These are phyloP conservation scores for Tothia fuscella DNA, from an alignment of 2,329 filamentous ascomycete genomes.

Conservation along the genomic window DNA sequence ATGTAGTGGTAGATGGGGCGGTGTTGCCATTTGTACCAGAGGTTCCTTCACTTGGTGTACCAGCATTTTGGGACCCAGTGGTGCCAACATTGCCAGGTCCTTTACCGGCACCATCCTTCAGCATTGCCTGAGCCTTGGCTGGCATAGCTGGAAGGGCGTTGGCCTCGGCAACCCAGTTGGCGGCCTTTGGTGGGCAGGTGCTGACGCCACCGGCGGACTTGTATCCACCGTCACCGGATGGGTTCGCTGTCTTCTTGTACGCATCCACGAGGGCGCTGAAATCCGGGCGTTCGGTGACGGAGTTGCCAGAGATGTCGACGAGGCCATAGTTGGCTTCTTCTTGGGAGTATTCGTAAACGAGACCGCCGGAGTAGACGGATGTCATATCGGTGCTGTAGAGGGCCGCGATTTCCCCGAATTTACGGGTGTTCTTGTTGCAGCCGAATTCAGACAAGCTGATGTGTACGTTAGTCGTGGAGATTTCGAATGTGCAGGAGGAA, in stretches of 20 bases:
- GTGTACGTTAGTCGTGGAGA: not conserved
- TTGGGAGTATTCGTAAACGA: conserved; percentile 89
- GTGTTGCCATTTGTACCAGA: conserved; percentile 36
- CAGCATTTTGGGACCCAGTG: conserved; percentile 43
- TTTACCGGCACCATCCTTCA: conserved; percentile 45
- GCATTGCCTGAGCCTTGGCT: conserved; percentile 40
- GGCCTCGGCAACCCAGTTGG: conserved; percentile 42
- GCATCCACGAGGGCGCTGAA: conserved; percentile 46
- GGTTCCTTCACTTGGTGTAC: conserved; percentile 28
- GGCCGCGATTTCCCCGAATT: conserved; percentile 67
- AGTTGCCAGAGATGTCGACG: conserved; percentile 47
- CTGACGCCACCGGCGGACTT: conserved; percentile 40
- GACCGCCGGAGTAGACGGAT: conserved; percentile 80
- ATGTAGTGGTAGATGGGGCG: conserved; percentile 14
- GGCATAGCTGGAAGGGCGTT: conserved; percentile 46
- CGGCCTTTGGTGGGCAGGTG: conserved; percentile 40
- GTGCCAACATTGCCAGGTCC: conserved; percentile 42
- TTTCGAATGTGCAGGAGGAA: not conserved
- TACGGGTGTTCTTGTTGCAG: conserved; percentile 69
- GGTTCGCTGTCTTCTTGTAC: conserved; percentile 37
- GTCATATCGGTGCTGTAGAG: conserved; percentile 81
- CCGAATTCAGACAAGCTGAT: conserved; percentile 76
- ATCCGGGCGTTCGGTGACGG: conserved; percentile 48
- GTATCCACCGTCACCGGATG: conserved; percentile 47
- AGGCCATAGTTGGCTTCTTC: conserved; percentile 73